Conservation (phyloP, 208 protist genomes). For the Wallacemonas collosoma region DNA sequence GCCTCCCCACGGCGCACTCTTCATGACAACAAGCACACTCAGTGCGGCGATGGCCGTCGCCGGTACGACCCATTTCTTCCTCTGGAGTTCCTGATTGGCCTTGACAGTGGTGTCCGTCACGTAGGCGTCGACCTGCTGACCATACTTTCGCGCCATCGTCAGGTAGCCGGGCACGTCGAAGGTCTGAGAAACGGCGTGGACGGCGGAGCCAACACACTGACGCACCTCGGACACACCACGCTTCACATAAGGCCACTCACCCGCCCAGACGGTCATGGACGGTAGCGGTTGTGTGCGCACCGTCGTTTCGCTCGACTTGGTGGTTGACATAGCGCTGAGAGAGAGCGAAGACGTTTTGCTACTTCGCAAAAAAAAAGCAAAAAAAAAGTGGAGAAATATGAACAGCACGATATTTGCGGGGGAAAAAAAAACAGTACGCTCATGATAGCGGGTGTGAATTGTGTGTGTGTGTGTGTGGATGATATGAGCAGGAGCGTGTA, state of each 20-base stretch:
- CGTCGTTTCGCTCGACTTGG: neutral
- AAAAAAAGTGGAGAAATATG: neutral
- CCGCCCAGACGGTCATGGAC: slow-evolving; percentile 59
- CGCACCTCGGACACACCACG: slow-evolving; percentile 50
- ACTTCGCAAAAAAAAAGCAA: neutral
- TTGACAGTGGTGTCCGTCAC: slow-evolving; percentile 35
- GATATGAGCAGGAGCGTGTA: too few species aligned
- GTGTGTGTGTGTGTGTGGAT: too few species aligned
- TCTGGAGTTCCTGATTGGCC: slow-evolving; percentile 36
- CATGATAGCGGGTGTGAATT: too few species aligned
- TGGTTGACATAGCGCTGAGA: neutral
- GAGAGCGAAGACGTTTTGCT: neutral
- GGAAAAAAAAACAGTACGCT: too few species aligned
- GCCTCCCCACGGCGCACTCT: slow-evolving; percentile 61
- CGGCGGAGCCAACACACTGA: slow-evolving; percentile 21
- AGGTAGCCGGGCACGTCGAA: slow-evolving; percentile 60
- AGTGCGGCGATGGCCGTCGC: slow-evolving; percentile 43
- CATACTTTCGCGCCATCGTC: slow-evolving; percentile 45
- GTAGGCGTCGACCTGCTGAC: slow-evolving; percentile 46
- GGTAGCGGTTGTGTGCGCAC: neutral
- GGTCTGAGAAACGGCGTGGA: slow-evolving; percentile 20
- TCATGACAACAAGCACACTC: slow-evolving; percentile 55
- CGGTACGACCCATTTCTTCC: slow-evolving; percentile 62
- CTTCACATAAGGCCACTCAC: slow-evolving; percentile 82
- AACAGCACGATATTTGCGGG: too few species aligned